Base-by-base conservation (phyloP, 768 basidiomycete genomes). In the Pholiota microspora region DNA sequence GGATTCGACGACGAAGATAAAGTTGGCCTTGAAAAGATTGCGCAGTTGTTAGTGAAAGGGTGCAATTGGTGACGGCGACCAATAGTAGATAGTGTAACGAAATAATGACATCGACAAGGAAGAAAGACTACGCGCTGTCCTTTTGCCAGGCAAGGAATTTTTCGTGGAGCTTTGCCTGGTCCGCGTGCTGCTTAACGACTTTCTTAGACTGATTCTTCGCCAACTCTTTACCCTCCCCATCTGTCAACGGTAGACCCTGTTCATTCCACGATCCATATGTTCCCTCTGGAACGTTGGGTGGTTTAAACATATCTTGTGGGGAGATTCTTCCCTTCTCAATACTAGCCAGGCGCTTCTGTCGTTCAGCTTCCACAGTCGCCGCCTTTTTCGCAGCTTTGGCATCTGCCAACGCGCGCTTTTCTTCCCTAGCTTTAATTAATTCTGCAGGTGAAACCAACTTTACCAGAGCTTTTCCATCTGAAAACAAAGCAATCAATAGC, bases 391-490 rank as follows among this genome's bases (percentile, higher is more conserved):
- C 85, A 2, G 81, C 81, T 65, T 94, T 96, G 16, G 84, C 91
- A 56, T 88, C 86, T 15, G 76, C 75, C 47, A 79, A 79, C 3
- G 84, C 87, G 5, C 83, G 81, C 72, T 97, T 98, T 65, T 94
- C 94, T 57, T 98, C 94, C 44, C 94, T 84, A 2, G 85, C 87
- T 64, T 78, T 86, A 60, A 94, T 83, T 34, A 99, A 77, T 53
- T 91, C 84, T 10, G 83, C 81, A 2, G 95, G 86, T 34, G 91
- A 76, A 23, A 95, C 91, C 38, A 98, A 77, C 71, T 98, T 98
- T 56, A 97, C 89, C 27, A 98, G 84, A 3, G 96, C 96, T 64
- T 85, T 86, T n/a, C 95, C 95, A 74, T 95, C 94, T 94, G 59
- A 27, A 29, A 50, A 53, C 45, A 49, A 62, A 45, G 57, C 42